Evolutionary conservation across 805 yeast genomes (phyloP).

Genomic region (Cyberlindnera mycetangii): DNA sequence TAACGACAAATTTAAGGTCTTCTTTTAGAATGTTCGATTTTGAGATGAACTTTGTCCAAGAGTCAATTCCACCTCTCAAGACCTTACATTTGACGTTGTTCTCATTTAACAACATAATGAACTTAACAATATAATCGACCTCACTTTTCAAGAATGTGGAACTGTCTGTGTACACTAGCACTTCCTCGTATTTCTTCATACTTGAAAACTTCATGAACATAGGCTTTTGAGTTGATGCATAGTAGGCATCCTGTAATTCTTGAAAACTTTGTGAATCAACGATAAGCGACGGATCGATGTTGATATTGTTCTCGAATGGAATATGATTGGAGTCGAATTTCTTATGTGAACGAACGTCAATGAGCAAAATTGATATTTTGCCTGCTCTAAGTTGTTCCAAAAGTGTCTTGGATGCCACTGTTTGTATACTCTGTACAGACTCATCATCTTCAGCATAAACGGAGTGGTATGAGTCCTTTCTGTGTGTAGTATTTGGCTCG

Average conservation of each 20-base stretch:
- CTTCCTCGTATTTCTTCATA: constrained; percentile 32
- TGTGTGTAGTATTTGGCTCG: constrained; percentile 17
- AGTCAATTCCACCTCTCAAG: constrained; percentile 44
- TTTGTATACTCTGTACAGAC: constrained; percentile 43
- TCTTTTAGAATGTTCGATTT: constrained; percentile 26
- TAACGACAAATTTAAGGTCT: constrained; percentile 23
- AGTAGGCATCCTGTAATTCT: constrained; percentile 22
- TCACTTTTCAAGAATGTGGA: constrained; percentile 30
- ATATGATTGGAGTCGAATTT: constrained; percentile 35
- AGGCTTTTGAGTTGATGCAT: neutral
- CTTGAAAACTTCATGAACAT: constrained; percentile 27
- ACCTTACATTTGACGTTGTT: constrained; percentile 22
- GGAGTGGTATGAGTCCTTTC: constrained; percentile 40
- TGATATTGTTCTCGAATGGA: constrained; percentile 36
- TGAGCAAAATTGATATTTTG: constrained; percentile 38
- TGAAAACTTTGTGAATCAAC: constrained; percentile 32
- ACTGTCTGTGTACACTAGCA: constrained; percentile 39
- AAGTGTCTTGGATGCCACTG: constrained; percentile 36
- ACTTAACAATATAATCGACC: constrained; percentile 33
- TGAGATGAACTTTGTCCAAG: constrained; percentile 38
- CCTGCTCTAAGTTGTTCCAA: constrained; percentile 40
- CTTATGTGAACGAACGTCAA: constrained; percentile 39
- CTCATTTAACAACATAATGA: constrained; percentile 25
- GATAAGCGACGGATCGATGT: constrained; percentile 41
- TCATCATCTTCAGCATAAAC: constrained; percentile 35